phyloP scores from a whole-genome alignment of 2,329 filamentous ascomycete species.

The Helicocarpus griseus region DNA sequence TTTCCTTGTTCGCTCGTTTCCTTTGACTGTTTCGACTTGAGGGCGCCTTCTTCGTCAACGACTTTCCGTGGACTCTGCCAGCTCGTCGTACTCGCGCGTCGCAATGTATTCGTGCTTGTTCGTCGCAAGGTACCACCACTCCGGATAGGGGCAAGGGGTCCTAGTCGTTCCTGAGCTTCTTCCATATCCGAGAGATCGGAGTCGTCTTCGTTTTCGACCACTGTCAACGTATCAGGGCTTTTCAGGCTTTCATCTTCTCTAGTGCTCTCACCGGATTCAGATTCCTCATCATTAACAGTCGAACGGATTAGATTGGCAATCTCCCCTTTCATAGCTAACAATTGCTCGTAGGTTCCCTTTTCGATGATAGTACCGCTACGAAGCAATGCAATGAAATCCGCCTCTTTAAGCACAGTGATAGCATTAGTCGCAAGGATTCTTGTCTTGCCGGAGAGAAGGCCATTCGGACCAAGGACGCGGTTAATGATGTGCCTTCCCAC shows the following conservation, averaged over 20 bases:
- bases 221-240: conserved; percentile 49
- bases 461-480: conserved; percentile 77
- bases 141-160: conserved; percentile 68
- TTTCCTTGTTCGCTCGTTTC: conserved; percentile 91
- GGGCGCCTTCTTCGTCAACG: conserved; percentile 63
- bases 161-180: conserved; percentile 59
- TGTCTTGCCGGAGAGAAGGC: conserved; percentile 75
- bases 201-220: conserved; percentile 41
- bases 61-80: conserved; percentile 81
- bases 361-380: conserved; percentile 77
- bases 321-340: conserved; percentile 88
- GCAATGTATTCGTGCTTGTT: conserved; percentile 65
- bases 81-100: conserved; percentile 83
- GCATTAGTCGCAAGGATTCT: conserved; percentile 91
- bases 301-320: conserved; percentile 77
- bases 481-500: conserved; percentile 92
- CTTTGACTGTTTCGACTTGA: conserved; percentile 76
- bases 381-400: conserved; percentile 78
- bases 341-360: conserved; percentile 78
- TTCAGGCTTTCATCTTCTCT: conserved; percentile 56
- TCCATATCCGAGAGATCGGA: conserved; percentile 45
- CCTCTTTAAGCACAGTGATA: conserved; percentile 79
- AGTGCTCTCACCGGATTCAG: conserved; percentile 43
- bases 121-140: conserved; percentile 50
- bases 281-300: conserved; percentile 44